phyloP scores from a whole-genome alignment of 257 asterid genomes.

The Solanum piurae region DNA sequence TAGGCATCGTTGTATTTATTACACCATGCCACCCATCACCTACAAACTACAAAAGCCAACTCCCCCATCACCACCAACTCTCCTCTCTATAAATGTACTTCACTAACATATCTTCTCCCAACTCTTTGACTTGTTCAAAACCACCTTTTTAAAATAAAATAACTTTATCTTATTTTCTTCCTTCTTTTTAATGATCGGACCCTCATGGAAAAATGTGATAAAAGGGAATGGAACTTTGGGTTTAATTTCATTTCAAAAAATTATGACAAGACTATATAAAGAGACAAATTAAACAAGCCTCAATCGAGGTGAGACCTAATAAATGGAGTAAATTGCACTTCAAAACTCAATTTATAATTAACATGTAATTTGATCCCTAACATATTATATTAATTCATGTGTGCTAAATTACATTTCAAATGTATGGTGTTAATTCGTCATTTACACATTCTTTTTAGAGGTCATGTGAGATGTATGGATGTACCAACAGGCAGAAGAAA shows the following conservation, averaged over 20 bases:
- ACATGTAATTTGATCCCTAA: background rate
- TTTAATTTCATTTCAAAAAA: background rate
- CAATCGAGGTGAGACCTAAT: background rate
- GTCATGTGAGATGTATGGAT: background rate
- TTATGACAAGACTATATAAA: background rate
- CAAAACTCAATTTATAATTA: background rate
- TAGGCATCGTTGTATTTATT: constrained; percentile 12
- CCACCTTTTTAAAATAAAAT: background rate
- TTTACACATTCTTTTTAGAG: background rate
- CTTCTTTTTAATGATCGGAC: background rate
- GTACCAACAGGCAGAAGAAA: background rate
- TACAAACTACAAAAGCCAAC: constrained; percentile 7
- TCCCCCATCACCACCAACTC: constrained; percentile 7
- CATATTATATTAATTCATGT: background rate
- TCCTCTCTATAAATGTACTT: background rate
- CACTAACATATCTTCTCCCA: background rate
- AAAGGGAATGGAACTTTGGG: background rate
- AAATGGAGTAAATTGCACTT: background rate
- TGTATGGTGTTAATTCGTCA: background rate
- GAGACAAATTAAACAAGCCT: background rate
- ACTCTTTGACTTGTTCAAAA: background rate
- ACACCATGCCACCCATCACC: constrained; percentile 29
- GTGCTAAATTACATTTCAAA: background rate
- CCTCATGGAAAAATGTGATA: background rate
- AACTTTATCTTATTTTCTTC: background rate